A percentile compares a stretch with the other conserved stretches of the same genome.
These are phyloP conservation scores for Grigorovia humatica DNA, from an alignment of 805 yeast genomes.

Conservation along the genomic window DNA sequence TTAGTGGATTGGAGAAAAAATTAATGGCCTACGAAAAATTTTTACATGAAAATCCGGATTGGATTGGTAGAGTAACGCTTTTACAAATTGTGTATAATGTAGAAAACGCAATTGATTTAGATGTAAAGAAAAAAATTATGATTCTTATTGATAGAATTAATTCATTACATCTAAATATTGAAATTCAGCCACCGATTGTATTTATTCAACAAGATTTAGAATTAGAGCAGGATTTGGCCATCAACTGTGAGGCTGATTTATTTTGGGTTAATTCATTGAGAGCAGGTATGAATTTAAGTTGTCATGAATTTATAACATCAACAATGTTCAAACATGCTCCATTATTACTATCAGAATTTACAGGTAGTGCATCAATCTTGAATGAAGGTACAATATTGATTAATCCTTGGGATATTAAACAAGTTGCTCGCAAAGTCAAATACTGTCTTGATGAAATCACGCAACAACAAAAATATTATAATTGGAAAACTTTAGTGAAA, in stretches of 20 bases:
- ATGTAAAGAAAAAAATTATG: conserved; percentile 62
- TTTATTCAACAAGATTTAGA: conserved; percentile 81
- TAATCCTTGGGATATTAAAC: conserved; percentile 82
- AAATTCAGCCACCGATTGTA: conserved; percentile 73
- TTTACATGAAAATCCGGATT: conserved; percentile 60
- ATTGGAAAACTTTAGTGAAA: conserved; percentile 53
- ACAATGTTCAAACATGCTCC: conserved; percentile 66
- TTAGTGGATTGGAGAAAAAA: conserved; percentile 84
- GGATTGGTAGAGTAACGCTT: conserved; percentile 57
- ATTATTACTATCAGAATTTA: conserved; percentile 78
- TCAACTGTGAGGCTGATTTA: conserved; percentile 74
- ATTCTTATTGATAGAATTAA: conserved; percentile 78
- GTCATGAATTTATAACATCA: conserved; percentile 86
- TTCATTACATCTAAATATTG: conserved; percentile 57
- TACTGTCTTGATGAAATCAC: conserved; percentile 49
- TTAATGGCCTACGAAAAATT: conserved; percentile 77
- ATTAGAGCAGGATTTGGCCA: conserved; percentile 80
- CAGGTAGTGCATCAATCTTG: conserved; percentile 82
- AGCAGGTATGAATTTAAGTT: conserved; percentile 94
- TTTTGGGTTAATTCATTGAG: conserved; percentile 87
- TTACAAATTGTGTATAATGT: conserved; percentile 61
- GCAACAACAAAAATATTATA: conserved; percentile 38
- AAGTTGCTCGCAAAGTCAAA: conserved; percentile 52
- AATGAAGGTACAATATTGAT: conserved; percentile 60
- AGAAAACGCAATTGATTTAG: conserved; percentile 49